Conservation (phyloP, 2,329 filamentous ascomycete species). For the Mycosphaerella sp. region DNA sequence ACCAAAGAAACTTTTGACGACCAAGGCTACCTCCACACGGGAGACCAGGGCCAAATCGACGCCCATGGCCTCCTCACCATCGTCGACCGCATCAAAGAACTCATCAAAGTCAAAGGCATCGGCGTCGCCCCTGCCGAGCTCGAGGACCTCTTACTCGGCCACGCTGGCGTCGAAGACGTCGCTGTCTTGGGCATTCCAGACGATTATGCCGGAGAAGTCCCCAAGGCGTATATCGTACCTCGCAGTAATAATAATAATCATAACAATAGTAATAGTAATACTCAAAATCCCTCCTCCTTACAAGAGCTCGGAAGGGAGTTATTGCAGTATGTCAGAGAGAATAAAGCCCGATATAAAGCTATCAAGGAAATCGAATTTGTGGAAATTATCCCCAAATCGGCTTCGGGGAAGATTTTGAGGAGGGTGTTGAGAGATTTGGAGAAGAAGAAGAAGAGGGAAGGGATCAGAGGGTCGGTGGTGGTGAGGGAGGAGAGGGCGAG, state of each 20-base stretch:
- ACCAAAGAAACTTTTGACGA: constrained; percentile 46
- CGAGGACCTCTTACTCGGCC: constrained; percentile 44
- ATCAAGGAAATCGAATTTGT: constrained; percentile 41
- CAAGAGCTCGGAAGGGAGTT: constrained; percentile 34
- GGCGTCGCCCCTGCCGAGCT: constrained; percentile 49
- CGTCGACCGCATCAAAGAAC: constrained; percentile 45
- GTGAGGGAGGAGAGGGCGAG: constrained; percentile 33
- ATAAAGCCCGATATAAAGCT: constrained; percentile 43
- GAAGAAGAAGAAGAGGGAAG: constrained; percentile 27
- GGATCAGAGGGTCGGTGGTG: constrained; percentile 28
- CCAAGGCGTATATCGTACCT: constrained; percentile 31
- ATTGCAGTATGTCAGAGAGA: constrained; percentile 36
- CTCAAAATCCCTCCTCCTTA: too few species aligned
- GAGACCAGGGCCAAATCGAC: constrained; percentile 37
- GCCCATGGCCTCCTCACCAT: constrained; percentile 48
- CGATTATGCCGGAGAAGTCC: constrained; percentile 37
- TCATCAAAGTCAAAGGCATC: constrained; percentile 52
- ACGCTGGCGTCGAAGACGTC: constrained; percentile 44
- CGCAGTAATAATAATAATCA: constrained; percentile 19
- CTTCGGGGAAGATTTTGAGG: constrained; percentile 35
- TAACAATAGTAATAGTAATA: constrained; percentile 12
- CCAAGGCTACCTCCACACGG: constrained; percentile 45
- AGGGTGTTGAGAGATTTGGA: constrained; percentile 37
- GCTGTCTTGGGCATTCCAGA: constrained; percentile 45
- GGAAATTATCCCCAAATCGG: constrained; percentile 32